A percentile compares a stretch with the other conserved stretches of the same genome.
Conservation (phyloP, 179 eudicot genomes). For the Patellifolia procumbens region DNA sequence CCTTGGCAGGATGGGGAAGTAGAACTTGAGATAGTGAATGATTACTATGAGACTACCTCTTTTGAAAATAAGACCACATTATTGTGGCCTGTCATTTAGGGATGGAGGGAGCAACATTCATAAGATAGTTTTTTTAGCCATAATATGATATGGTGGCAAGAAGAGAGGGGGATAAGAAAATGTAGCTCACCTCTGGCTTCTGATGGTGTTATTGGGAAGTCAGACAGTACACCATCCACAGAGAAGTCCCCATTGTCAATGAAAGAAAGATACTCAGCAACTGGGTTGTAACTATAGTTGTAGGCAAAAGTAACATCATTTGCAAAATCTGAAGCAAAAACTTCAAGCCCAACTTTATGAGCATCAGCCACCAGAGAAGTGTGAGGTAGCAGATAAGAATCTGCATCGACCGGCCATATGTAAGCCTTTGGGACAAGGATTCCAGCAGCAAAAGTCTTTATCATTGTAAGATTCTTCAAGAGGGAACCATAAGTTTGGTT, state of each 20-base stretch:
- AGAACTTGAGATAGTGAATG: no score
- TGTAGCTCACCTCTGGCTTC: constrained; percentile 63
- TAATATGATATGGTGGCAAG: neutral
- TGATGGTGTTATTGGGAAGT: constrained; percentile 86
- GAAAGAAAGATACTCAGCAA: constrained; percentile 58
- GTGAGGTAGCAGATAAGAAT: constrained; percentile 52
- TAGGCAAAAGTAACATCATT: constrained; percentile 71
- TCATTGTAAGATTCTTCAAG: constrained; percentile 63
- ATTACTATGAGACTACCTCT: no score
- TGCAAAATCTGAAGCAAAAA: constrained; percentile 81
- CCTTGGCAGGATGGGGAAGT: no score
- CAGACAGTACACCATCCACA: constrained; percentile 87
- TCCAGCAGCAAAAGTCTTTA: constrained; percentile 88
- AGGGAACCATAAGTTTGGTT: constrained; percentile 77
- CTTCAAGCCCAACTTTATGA: constrained; percentile 67
- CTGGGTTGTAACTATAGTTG: constrained; percentile 81
- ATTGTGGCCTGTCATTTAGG: neutral
- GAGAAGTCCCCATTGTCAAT: constrained; percentile 79
- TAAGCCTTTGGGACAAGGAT: constrained; percentile 87
- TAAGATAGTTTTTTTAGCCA: no score
- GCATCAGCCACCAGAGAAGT: constrained; percentile 87
- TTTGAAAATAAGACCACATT: no score
- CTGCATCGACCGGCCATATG: constrained; percentile 72
- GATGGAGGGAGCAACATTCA: neutral
- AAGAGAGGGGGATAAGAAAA: neutral